Evolutionary conservation across 345 rosid genomes (phyloP), one percentile per base, ranked within the genome.

Genomic region (Melastoma malabathricum): DNA sequence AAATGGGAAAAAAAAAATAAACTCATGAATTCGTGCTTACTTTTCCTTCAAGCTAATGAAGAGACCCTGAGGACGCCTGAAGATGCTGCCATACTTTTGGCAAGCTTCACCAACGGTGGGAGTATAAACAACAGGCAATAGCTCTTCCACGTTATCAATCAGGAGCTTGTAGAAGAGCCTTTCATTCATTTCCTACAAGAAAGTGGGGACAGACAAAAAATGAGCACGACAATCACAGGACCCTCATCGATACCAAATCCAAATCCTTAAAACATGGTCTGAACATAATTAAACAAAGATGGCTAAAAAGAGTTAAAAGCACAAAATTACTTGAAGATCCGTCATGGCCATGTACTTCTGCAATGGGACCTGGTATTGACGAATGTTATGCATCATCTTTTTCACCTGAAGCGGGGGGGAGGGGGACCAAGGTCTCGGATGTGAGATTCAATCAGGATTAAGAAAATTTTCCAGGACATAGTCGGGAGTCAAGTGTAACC

Each of bases 21-120:
- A 43, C 14, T 46, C n/a, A 57, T 12, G 14, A 15, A 49, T 9
- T 18, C 34, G 12, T 51, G 54, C 72, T 58, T 67, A 90, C 98
- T 84, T 90, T 60, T 90, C 98, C 61, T 81, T 78, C 71, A 90
- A 77, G 68, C 98, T 90, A 70, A 86, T 86, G 57, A 77, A 90
- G 50, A 90, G 94, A 49, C 96, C 98, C 71, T 90, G 98, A 59
- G 98, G 98, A 50, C 96, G 96, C 62, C 79, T 66, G 60, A 83
- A 90, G 75, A 90, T 90, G 76, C 96, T 86, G 20, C 98, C 98
- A 52, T 90, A 90, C 65, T 86, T 86, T 71, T 86, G 96, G 80
- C 96, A 90, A 60, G 98, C 98, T 71, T 90, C 94, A 49, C 98
- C 98, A 52, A 90, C 98, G 2, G 98, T 90, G 17, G 96, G 98